These are phyloP conservation scores for Houttuynia cordata DNA, from an alignment of 164 flowering plant species.

Conservation along the genomic window DNA sequence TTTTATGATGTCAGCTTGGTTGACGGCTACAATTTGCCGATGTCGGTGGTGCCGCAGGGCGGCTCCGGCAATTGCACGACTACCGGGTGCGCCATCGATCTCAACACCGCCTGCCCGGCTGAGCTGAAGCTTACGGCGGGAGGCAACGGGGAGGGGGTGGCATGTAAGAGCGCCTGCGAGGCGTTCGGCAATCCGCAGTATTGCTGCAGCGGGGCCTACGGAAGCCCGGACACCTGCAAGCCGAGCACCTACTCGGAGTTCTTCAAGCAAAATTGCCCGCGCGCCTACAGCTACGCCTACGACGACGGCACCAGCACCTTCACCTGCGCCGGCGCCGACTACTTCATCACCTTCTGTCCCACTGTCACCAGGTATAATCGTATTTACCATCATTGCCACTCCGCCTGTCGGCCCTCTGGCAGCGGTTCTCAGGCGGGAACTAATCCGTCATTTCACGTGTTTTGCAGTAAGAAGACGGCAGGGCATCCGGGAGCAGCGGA, in stretches of 20 bases:
- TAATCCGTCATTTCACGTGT: background rate
- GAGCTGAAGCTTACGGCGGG: slow-evolving; percentile 29
- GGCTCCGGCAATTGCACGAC: slow-evolving; percentile 50
- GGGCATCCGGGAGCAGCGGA: slow-evolving; percentile 17
- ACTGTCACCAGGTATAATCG: slow-evolving; percentile 67
- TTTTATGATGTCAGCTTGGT: slow-evolving; percentile 90
- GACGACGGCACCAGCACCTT: slow-evolving; percentile 79
- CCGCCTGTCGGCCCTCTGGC: background rate
- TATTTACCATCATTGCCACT: slow-evolving; percentile 1
- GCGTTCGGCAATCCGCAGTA: slow-evolving; percentile 57
- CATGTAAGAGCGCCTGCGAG: slow-evolving; percentile 87
- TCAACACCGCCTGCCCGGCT: slow-evolving; percentile 61
- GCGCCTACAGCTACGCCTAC: slow-evolving; percentile 88
- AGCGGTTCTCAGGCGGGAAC: background rate
- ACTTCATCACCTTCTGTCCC: slow-evolving; percentile 84
- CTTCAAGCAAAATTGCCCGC: slow-evolving; percentile 75
- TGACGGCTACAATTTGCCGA: slow-evolving; percentile 72
- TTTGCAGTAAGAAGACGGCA: slow-evolving; percentile 60
- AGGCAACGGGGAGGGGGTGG: slow-evolving; percentile 22
- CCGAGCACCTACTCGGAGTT: slow-evolving; percentile 49
- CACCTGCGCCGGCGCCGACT: slow-evolving; percentile 61
- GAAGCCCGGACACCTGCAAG: slow-evolving; percentile 53
- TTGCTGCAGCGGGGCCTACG: slow-evolving; percentile 71
- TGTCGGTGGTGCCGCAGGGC: slow-evolving; percentile 50
- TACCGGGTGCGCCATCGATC: slow-evolving; percentile 61